Evolutionary conservation across 495 filamentous ascomycete genomes (phyloP), one percentile per base, ranked within the genome.

Genomic region (Baudoinia panamericana): DNA sequence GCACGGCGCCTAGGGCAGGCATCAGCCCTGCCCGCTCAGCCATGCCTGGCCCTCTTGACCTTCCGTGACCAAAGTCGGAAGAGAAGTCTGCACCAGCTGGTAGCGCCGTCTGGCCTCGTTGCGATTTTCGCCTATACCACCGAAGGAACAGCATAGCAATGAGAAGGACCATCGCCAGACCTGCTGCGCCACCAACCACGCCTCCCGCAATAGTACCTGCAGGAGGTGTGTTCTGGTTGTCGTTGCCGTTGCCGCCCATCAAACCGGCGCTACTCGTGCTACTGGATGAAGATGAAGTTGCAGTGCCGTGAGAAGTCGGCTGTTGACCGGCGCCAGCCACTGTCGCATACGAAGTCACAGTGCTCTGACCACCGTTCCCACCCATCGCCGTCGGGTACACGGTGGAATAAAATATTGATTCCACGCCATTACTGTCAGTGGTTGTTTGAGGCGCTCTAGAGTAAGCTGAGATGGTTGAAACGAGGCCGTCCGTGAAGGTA

Each of bases 141-240:
- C 53, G 53, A 2, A 56, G 26, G 31, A 51, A 41, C 6, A 53
- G 24, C 23, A 53, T 36, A 11, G 50, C 43, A 11, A 53, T 31
- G 15, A 56, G 36, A n/a, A 56, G 36, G 17, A 56, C 20, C 15
- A 53, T 26, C 2, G 53, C 50, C 5, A 56, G 25, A 23, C 53
- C 53, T 16, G 53, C 53, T 2, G 47, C 50, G 24, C 53, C 53
- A 13, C 53, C 53, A 10, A 56, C 50, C 4, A 53, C 53, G 11
- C 53, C 53, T 12, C 53, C 53, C 6, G 47, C 53, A 7, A 56
- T 45, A 13, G 43, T 48, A 12, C 45, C 36, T 4, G 53, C 18
- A 2, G 53, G 53, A 8, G 52, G 26, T 5, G 45, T 45, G 13
- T 19, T 38, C 23, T 30, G 23, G 24, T 42, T 41, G 21, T 23